Base-by-base conservation (phyloP, 2,329 filamentous ascomycete species). In the Aspergillus terreus region DNA sequence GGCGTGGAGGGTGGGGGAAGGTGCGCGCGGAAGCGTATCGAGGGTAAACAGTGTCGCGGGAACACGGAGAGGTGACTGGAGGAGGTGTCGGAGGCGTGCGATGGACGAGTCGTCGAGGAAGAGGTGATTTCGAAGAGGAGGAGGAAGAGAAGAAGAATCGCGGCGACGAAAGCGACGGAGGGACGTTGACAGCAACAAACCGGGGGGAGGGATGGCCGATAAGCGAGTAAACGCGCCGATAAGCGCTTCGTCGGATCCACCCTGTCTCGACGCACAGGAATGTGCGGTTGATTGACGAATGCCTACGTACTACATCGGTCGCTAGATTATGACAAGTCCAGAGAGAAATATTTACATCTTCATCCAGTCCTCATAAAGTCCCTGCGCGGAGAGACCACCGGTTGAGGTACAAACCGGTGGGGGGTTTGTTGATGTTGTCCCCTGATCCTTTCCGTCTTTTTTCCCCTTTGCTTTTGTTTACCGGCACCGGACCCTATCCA, bases 191-290 rank as follows among this genome's bases (percentile, higher is more conserved):
- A 47, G 15, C 52, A 40, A 56, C 56, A 51, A 52, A 55, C 51
- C 49, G 50, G 35, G 44, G 41, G 47, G 48, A 40, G 35, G 25
- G 36, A 14, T 49, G 27, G 19, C 48, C 53, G 58, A 60, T 60
- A 60, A 60, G 57, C 55, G 55, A 55, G 51, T 49, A 57, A 48
- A 50, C 57, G 55, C 52, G 54, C 52, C 58, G 58, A 60, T 60
- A 60, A 60, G 54, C 56, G 52, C 27, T 30, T 30, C 27, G 27
- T 9, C 27, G 27, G 27, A 30, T 30, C 27, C 27, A 30, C 27
- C 27, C 7, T 30, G 9, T 30, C 27, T 30, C 27, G 27, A 30
- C 27, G 27, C 27, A 30, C 27, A 30, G 27, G 27, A 30, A 30
- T 30, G 27, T 30, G 27, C 27, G 27, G 27, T 30, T 30, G 10